These are phyloP conservation scores for Cornus florida DNA, from an alignment of 148 eudicot genomes.

Conservation along the genomic window DNA sequence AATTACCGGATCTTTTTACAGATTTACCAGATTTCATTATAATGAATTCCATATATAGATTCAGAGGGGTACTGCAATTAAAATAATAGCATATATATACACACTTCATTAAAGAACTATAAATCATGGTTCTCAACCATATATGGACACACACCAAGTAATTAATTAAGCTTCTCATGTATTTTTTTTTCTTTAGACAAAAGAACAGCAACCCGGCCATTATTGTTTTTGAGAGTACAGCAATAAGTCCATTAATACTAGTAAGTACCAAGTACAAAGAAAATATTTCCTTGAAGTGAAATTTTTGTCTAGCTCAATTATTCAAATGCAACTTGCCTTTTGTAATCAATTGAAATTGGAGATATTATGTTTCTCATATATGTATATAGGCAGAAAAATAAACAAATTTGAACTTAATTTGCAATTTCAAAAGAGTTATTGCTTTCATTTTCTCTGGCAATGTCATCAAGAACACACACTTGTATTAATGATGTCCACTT, in stretches of 20 bases:
- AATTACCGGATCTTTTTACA: constrained; percentile 18
- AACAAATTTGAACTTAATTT: not conserved
- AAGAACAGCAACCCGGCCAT: constrained; percentile 32
- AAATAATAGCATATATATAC: not conserved
- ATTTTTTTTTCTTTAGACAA: constrained; percentile 18
- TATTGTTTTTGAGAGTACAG: constrained; percentile 40
- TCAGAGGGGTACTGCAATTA: constrained; percentile 16
- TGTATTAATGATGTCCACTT: constrained; percentile 1
- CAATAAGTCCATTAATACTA: constrained; percentile 10
- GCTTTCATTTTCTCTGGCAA: not conserved
- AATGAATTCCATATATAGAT: constrained; percentile 29
- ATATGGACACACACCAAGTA: not conserved
- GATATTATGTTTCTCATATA: no score
- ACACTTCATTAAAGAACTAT: not conserved
- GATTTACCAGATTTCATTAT: constrained; percentile 23
- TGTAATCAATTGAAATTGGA: no score
- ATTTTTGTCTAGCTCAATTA: not conserved
- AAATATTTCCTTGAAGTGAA: not conserved
- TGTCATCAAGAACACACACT: not conserved
- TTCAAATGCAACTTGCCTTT: not conserved
- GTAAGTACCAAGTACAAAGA: not conserved
- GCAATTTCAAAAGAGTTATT: not conserved
- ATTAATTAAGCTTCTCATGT: constrained; percentile 11
- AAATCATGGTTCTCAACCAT: not conserved
- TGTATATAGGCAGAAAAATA: no score